Evolutionary conservation across 1,284 basidiomycete genomes (phyloP).

Genomic region (Neonothopanus nambi): DNA sequence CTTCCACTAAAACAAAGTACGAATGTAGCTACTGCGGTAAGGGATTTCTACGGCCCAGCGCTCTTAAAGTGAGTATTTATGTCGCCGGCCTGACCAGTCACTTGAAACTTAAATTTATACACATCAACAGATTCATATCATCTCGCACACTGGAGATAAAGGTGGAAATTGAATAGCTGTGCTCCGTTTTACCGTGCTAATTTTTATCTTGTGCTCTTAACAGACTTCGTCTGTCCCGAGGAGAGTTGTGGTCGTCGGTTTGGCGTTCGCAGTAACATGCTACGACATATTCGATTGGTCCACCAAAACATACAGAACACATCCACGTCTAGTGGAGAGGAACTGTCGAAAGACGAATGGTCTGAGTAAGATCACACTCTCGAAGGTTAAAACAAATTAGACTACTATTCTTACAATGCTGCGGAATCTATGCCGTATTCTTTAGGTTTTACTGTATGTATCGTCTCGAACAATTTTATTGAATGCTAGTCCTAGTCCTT

Average conservation of each 20-base stretch:
- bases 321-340: conserved; percentile 17
- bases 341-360: conserved; percentile 17
- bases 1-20: conserved; percentile 15
- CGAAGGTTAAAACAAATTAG: background rate
- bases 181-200: background rate
- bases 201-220: background rate
- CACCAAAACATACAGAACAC: conserved; percentile 14
- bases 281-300: conserved; percentile 19
- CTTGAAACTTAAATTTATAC: background rate
- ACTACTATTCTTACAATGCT: too few species aligned
- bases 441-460: too few species aligned
- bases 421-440: too few species aligned
- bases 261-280: conserved; percentile 18
- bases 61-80: conserved; percentile 17
- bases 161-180: conserved; percentile 7
- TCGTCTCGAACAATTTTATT: too few species aligned
- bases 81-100: background rate
- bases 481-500: background rate
- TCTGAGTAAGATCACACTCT: conserved; percentile 6
- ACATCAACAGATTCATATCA: conserved; percentile 20
- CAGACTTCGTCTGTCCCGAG: conserved; percentile 23
- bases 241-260: conserved; percentile 21
- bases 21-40: conserved; percentile 23
- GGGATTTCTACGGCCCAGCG: conserved; percentile 22
- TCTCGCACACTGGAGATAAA: conserved; percentile 23